Evolutionary conservation across 352 stramenopile genomes (phyloP).

Genomic region (Globisporangium rhizosaccharum): DNA sequence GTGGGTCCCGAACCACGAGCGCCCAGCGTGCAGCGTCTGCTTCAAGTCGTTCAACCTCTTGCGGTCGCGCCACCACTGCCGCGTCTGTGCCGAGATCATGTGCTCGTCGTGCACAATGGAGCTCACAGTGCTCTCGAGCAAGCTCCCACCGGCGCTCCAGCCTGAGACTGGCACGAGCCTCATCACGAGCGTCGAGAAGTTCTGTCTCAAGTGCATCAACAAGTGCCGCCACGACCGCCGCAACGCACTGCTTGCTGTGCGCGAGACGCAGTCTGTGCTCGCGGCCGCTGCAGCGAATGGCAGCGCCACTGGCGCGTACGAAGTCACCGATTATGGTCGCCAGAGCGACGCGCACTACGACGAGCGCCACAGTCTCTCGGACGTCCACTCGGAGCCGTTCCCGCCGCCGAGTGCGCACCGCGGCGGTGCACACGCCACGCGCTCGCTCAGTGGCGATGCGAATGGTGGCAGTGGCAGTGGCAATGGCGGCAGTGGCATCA

Average conservation of each 20-base stretch:
- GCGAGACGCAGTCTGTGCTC: slow-evolving; percentile 6
- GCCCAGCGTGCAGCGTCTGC: slow-evolving; percentile 62
- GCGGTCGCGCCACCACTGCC: slow-evolving; percentile 73
- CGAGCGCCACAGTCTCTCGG: slow-evolving; percentile 24
- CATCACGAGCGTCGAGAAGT: slow-evolving; percentile 74
- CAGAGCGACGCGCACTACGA: slow-evolving; percentile 9
- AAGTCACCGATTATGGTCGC: slow-evolving; percentile 22
- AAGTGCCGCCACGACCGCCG: slow-evolving; percentile 51
- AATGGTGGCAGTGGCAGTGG: background rate
- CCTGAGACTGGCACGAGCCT: slow-evolving; percentile 44
- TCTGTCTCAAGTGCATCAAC: slow-evolving; percentile 78
- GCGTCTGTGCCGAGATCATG: slow-evolving; percentile 81
- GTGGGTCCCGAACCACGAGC: slow-evolving; percentile 67
- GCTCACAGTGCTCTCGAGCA: slow-evolving; percentile 47
- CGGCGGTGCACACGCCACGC: slow-evolving; percentile 6
- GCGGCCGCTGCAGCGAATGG: slow-evolving; percentile 3
- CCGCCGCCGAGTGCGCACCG: background rate
- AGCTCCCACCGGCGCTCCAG: slow-evolving; percentile 44
- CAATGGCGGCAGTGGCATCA: slow-evolving; percentile 19
- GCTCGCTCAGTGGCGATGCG: background rate
- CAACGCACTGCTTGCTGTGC: slow-evolving; percentile 22
- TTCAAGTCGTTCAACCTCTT: slow-evolving; percentile 76
- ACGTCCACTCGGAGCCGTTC: slow-evolving; percentile 6
- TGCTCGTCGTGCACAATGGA: slow-evolving; percentile 64
- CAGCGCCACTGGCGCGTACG: slow-evolving; percentile 14